Evolutionary conservation across 2,329 filamentous ascomycete genomes (phyloP).

Genomic region (Aureobasidium lini): DNA sequence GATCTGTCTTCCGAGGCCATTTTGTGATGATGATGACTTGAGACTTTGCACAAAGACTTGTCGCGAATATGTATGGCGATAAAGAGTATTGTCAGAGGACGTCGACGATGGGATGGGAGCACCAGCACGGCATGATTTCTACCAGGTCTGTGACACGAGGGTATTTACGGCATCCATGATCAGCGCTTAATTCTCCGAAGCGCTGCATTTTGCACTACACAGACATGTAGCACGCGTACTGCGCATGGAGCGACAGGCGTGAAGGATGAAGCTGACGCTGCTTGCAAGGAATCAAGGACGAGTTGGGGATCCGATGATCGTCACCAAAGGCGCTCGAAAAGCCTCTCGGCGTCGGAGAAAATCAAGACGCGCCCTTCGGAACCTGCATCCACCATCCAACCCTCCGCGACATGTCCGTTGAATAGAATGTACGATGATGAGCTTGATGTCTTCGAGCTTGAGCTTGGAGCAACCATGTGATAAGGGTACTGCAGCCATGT

Average conservation of each 20-base stretch:
- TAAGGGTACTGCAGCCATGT: constrained; percentile 3
- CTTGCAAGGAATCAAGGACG: background rate
- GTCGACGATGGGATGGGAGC: background rate
- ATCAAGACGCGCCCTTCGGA: constrained; percentile 4
- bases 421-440: background rate
- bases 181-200: constrained; percentile 12
- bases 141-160: background rate
- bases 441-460: background rate
- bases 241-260: background rate
- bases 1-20: constrained; percentile 11
- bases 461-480: constrained; percentile 8
- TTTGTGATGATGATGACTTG: background rate
- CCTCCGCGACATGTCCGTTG: background rate
- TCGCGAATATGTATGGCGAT: background rate
- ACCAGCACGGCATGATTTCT: background rate
- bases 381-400: background rate
- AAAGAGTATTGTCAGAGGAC: background rate
- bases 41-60: background rate
- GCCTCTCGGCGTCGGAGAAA: constrained; percentile 5
- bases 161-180: background rate
- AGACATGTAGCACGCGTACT: background rate
- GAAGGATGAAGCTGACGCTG: background rate
- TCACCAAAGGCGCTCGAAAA: background rate
- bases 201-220: constrained; percentile 5
- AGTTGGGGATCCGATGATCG: constrained; percentile 11